Conservation (phyloP, 2,329 filamentous ascomycete genomes). For the Boeremia exigua region DNA sequence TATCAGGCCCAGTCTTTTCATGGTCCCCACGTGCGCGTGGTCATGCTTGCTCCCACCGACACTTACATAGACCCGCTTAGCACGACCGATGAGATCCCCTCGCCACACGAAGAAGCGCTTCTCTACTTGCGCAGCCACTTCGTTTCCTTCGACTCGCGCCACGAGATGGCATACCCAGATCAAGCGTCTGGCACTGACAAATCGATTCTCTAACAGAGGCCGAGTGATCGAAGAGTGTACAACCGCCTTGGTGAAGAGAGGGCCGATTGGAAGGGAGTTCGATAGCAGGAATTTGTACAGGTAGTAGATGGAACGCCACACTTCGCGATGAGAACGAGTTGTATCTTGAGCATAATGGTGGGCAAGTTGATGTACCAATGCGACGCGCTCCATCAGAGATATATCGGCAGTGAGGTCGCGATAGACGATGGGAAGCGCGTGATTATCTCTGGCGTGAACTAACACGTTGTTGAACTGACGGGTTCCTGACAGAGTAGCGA, state of each 20-base stretch:
- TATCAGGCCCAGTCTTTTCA: conserved; percentile 40
- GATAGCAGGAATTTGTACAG: conserved; percentile 36
- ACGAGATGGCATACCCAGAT: conserved; percentile 41
- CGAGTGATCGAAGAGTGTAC: conserved; percentile 34
- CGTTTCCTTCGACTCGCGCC: conserved; percentile 36
- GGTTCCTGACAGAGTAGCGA: conserved; percentile 14
- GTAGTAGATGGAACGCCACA: conserved; percentile 36
- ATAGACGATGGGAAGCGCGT: conserved; percentile 34
- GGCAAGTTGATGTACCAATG: conserved; percentile 42
- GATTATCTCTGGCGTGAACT: conserved; percentile 24
- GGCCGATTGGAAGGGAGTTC: conserved; percentile 31
- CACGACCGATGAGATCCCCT: conserved; percentile 36
- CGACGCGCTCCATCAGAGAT: conserved; percentile 19
- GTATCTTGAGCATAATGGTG: conserved; percentile 39
- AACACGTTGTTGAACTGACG: conserved; percentile 39
- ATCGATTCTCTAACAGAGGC: conserved; percentile 35
- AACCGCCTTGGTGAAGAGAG: conserved; percentile 39
- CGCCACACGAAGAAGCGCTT: conserved; percentile 36
- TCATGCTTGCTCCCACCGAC: conserved; percentile 26
- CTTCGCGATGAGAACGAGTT: conserved; percentile 25
- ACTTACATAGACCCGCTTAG: conserved; percentile 24
- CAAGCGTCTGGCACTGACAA: conserved; percentile 36
- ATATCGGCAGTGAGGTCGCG: conserved; percentile 22
- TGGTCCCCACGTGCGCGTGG: conserved; percentile 34
- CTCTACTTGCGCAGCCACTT: conserved; percentile 36